Conservation (phyloP, 768 basidiomycete genomes). For the Myochromella boudieri region DNA sequence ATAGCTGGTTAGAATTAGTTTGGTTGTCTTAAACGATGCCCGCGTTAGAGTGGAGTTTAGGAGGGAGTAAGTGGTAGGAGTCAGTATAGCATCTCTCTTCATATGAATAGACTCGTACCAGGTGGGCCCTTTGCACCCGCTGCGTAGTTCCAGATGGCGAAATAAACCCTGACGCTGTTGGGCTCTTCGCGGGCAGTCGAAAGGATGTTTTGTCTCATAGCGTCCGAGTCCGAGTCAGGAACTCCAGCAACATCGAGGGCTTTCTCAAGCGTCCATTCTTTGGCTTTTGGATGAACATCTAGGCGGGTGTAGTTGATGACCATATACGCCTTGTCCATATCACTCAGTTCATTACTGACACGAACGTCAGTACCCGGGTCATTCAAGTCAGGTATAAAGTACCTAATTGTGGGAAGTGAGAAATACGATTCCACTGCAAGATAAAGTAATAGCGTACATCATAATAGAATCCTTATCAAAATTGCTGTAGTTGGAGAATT, state of each 20-base stretch:
- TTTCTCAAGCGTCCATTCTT: conserved; percentile 7
- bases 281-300: background rate
- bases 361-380: background rate
- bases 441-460: background rate
- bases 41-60: no score
- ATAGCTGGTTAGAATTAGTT: no score
- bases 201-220: background rate
- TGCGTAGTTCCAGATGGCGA: conserved; percentile 3
- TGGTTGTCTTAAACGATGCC: no score
- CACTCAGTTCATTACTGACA: conserved; percentile 1
- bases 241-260: conserved; percentile 4
- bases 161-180: background rate
- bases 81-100: no score
- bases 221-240: background rate
- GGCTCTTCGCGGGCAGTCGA: background rate
- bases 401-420: background rate
- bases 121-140: background rate
- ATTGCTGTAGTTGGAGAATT: conserved; percentile 7
- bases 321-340: conserved; percentile 9
- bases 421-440: no score
- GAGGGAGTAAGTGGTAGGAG: no score
- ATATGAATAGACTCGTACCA: no score
- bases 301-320: conserved; percentile 9
- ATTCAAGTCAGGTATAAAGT: conserved; percentile 9
- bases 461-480: conserved; percentile 5